Base-by-base conservation (phyloP, 2,329 filamentous ascomycete genomes). In the Cytospora schulzeri region DNA sequence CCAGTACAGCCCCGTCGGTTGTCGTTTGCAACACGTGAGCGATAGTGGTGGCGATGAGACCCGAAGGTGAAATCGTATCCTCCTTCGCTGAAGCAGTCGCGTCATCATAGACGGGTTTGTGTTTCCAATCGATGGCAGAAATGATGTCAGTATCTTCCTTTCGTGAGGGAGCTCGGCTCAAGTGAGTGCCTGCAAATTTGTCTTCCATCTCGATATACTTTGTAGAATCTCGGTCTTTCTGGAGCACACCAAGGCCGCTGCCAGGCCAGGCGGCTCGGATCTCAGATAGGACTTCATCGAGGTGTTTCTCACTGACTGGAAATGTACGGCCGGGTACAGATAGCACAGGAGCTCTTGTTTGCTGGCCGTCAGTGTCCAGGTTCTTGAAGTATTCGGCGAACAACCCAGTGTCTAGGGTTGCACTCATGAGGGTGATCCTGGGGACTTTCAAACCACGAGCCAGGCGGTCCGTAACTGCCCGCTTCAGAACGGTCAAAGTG, bases 1-100 rank as follows among this genome's bases (percentile, higher is more conserved):
- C 79, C 52, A 84, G 71, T 22, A 84, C 77, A 26, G 80, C 76
- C 14, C 81, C 83, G 14, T 75, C 71, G 7, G 73, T 62, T 3
- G 75, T 80, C 4, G 75, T 79, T 28, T 74, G 74, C 33, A 76
- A 71, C n/a, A 84, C 76, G 66, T 83, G 79, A 4, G 78, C 76
- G 60, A 84, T 73, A 7, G 77, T 77, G 1, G 78, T 75, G 26
- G 76, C 76, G 15, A 78, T 71, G 24, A 85, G 73, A 19, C 76
- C 76, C 4, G 75, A 65, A 17, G 81, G 80, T 8, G 81, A 73
- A 5, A 64, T 24, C 1, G 53, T 31, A 29, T 64, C 61, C 7
- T 61, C 54, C 35, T 26, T 38, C 17, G 12, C 41, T 6, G 59
- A 15, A n/a, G 52, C 15, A 31, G 15, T 4, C 19, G 53, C 29